Percentiles rank a stretch among this genome's conserved stretches.
phyloP scores from a whole-genome alignment of 2,329 filamentous ascomycete species.

The Aureobasidium vineae region DNA sequence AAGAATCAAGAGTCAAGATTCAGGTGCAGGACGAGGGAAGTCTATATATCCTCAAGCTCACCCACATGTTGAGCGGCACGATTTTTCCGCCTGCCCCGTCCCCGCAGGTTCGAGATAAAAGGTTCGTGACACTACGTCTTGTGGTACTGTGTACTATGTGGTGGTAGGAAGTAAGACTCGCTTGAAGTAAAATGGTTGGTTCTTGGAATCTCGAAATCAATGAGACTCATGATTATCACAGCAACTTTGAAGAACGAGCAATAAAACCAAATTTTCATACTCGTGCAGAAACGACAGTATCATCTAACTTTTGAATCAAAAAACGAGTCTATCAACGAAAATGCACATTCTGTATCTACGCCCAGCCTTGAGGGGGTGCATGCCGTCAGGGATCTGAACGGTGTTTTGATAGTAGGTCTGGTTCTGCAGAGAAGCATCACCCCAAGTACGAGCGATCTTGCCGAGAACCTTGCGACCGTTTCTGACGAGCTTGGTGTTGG shows the following conservation, averaged over 20 bases:
- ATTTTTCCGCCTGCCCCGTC: conserved; percentile 6
- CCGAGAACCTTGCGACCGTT: conserved; percentile 37
- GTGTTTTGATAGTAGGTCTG: conserved; percentile 36
- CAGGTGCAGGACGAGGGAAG: background rate
- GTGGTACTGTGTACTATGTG: background rate
- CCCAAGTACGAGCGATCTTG: conserved; percentile 33
- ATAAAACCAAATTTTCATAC: background rate
- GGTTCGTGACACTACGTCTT: background rate
- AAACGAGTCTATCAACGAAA: background rate
- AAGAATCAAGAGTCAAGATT: background rate
- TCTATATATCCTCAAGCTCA: conserved; percentile 7
- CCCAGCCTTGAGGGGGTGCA: conserved; percentile 38
- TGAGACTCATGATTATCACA: too few relatives aligned
- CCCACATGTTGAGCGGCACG: conserved; percentile 15
- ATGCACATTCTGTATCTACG: background rate
- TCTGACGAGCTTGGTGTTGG: conserved; percentile 35
- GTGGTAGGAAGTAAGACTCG: background rate
- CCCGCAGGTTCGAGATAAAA: background rate
- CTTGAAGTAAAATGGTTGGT: background rate
- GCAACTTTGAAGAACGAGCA: too few relatives aligned
- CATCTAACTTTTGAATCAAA: background rate
- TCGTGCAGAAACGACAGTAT: background rate
- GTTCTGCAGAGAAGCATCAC: conserved; percentile 12
- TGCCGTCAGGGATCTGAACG: conserved; percentile 38
- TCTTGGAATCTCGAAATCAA: background rate